Base-by-base conservation (phyloP, 805 yeast genomes). In the Starmerella apicola region DNA sequence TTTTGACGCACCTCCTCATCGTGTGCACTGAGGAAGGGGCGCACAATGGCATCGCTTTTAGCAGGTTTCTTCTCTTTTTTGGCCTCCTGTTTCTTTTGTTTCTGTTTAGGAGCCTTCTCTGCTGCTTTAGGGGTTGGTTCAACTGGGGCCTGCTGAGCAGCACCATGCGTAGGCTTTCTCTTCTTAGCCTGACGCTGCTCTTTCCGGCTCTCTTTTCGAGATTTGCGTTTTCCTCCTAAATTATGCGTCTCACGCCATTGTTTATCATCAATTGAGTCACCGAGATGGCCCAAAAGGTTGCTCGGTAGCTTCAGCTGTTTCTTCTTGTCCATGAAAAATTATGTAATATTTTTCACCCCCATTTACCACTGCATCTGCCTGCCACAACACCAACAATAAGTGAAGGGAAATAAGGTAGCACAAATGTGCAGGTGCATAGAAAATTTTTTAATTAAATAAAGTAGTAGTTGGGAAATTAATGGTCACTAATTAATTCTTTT, bases 1-100 rank as follows among this genome's bases (percentile, higher is more conserved):
- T 70, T 67, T 35, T 63, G 61, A 49, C 71, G 53, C 25, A 68
- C 59, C 5, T 70, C 72, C 27, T 65, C 64, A 27, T 75, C 76
- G 3, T 66, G 65, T 2, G 71, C 63, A 5, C 59, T 48, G 51
- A 46, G 36, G 51, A 56, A 43, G 12, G 50, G 44, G 45, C 58
- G 21, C 19, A 29, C n/a, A 6, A 38, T 10, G 21, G 29, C 30
- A 29, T 43, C 46, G 16, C 33, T 33, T 28, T 34, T 45, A 28
- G 42, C 22, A 20, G 39, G 42, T 39, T 42, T n/a, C 38, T 45
- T 24, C 30, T 45, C 45, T 20, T 42, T 41, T 16, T 21, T 36
- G 6, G 47, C 37, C 21, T 40, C 41, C 31, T 23, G 15, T n/a
- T 32, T 24, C 19, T 33, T 22, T 39, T 18, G 34, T 8, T 19